Percentiles rank a stretch among this genome's conserved stretches.
Conservation (phyloP, 805 yeast genomes). For the Cyberlindnera petersonii region DNA sequence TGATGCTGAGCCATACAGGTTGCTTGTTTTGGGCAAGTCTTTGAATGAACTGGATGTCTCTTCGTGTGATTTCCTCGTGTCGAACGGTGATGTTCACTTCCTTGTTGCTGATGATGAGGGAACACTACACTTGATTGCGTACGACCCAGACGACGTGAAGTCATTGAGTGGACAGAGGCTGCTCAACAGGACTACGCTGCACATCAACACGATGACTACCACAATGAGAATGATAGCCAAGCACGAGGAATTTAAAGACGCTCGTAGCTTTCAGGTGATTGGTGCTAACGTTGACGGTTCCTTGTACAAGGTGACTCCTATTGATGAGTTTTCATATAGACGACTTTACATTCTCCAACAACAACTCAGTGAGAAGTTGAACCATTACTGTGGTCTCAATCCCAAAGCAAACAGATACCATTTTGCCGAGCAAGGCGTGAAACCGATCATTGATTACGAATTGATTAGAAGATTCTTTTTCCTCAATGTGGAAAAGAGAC, state of each 20-base stretch:
- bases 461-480: constrained; percentile 50
- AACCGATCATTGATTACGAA: constrained; percentile 65
- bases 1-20: constrained; percentile 91
- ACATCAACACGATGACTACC: constrained; percentile 58
- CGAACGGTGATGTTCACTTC: constrained; percentile 64
- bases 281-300: constrained; percentile 83
- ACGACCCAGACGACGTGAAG: constrained; percentile 87
- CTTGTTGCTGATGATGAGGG: constrained; percentile 66
- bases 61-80: constrained; percentile 71
- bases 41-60: constrained; percentile 55
- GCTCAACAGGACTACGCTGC: constrained; percentile 65
- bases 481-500: constrained; percentile 55
- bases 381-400: constrained; percentile 73
- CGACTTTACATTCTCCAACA: constrained; percentile 82
- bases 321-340: constrained; percentile 72
- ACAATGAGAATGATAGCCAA: constrained; percentile 44
- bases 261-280: constrained; percentile 50
- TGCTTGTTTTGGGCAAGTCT: constrained; percentile 77
- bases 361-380: constrained; percentile 75
- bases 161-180: constrained; percentile 78
- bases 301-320: constrained; percentile 66
- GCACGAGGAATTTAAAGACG: constrained; percentile 30
- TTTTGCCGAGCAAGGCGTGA: constrained; percentile 37
- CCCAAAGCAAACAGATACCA: constrained; percentile 48
- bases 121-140: constrained; percentile 68